Evolutionary conservation across 1,139 yeast genomes (phyloP), one percentile per base, ranked within the genome.

Genomic region (Ashbya aceris): DNA sequence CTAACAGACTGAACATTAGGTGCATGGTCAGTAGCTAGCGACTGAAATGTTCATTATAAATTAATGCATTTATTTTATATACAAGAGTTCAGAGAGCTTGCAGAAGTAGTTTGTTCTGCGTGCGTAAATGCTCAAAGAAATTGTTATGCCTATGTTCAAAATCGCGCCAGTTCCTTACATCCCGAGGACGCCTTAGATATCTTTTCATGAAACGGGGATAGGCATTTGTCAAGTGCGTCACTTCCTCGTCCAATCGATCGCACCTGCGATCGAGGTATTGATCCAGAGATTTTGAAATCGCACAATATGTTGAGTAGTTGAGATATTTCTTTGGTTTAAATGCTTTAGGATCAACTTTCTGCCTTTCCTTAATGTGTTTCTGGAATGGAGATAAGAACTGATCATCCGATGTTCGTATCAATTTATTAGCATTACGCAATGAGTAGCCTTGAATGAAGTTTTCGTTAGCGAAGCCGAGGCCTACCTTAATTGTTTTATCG

Each of bases 241-340:
- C 27, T 17, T 40, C 45, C 11, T 40, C 31, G 12, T 43, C 46
- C 7, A 44, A 36, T 2, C 42, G 8, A 26, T 55, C 45, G 3
- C 46, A 27, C 48, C 40, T 40, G 13, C 43, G 36, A 40, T 50
- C 46, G 46, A 58, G 37, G 43, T 57, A 53, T 7, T 40, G 47
- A 44, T 59, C 63, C 45, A 55, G 34, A 2, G 52, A 60, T 30
- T 52, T 69, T 52, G 70, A 62, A 2, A 70, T 59, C 39, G 65
- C 69, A 51, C 68, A 72, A 50, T 69, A 75, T 6, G 63, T 58
- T 40, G 69, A 75, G 4, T 76, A 74, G 30, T 72, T 68, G 12
- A 65, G 44, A 36, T 52, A 49, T 14, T 56, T 44, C 8, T 39
- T 40, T 2, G 64, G 60, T 23, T 48, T 44, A 8, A 45, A 51